These are phyloP conservation scores for Castanospermum australe DNA, from an alignment of 306 rosid genomes.

Conservation along the genomic window DNA sequence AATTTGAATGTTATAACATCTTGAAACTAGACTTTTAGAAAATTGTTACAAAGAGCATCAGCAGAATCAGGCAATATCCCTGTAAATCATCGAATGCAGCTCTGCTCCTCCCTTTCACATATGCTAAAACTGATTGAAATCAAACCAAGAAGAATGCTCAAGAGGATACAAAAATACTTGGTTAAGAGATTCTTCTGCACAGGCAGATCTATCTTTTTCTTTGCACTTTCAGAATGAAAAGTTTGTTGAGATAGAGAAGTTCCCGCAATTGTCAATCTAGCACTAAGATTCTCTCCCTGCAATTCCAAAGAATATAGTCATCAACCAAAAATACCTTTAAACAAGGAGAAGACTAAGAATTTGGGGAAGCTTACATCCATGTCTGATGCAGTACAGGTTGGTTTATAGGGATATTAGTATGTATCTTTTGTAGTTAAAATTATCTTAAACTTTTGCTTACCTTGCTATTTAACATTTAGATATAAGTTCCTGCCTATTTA, in stretches of 20 bases:
- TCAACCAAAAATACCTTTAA: conserved; percentile 23
- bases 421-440: background rate
- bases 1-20: conserved; percentile 1
- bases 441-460: background rate
- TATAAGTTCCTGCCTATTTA: background rate
- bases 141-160: background rate
- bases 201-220: conserved; percentile 79
- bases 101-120: conserved; percentile 8
- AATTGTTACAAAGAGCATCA: background rate
- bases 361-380: background rate
- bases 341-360: conserved; percentile 6
- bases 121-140: background rate
- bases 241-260: conserved; percentile 46
- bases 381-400: background rate
- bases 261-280: conserved; percentile 24
- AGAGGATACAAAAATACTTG: conserved; percentile 88
- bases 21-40: background rate
- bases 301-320: conserved; percentile 24
- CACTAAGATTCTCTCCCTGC: conserved; percentile 51
- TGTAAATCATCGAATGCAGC: conserved; percentile 17
- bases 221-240: conserved; percentile 45
- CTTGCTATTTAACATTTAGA: background rate
- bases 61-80: background rate
- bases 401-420: background rate
- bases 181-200: conserved; percentile 91